Evolutionary conservation across 2,329 filamentous ascomycete genomes (phyloP), one percentile per base, ranked within the genome.

Genomic region (Biscogniauxia mediterranea): DNA sequence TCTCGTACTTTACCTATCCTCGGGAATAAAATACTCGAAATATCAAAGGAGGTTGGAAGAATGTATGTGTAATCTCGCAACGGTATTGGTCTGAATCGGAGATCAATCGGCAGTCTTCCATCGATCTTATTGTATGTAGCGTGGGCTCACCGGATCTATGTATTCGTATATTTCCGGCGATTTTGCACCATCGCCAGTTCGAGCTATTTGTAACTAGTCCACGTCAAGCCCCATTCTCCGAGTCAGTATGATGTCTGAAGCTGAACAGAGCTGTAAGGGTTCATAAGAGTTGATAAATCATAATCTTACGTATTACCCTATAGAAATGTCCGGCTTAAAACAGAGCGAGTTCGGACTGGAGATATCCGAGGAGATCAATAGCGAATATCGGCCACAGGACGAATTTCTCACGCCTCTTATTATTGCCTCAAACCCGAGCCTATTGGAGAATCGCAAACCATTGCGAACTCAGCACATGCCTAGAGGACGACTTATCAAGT

Each of bases 111-210:
- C 5, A 32, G 28, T 2, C 28, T 13, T 32, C 28, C 3, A 32
- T 23, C 23, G 23, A 23, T 23, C 23, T 23, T 23, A 23, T 23
- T 23, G 23, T 5, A 5, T 23, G 23, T 5, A 5, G 23, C 23
- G 11, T 32, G 3, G 11, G 28, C 28, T 32, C 11, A 8, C 17
- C 15, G 11, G 17, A 46, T 46, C 5, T 15, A 46, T n/a, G 11
- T 17, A 46, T 46, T 52, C 51, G 51, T 52, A 52, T 52, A 54
- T 54, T 54, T 54, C 52, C 52, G 52, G 21, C 52, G 52, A 54
- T 54, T 54, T 54, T 54, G 20, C 23, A 54, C 52, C 23, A 28
- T 54, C 52, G 52, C 6, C 17, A 17, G 15, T 11, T 46, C 38
- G 38, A 46, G 38, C 38, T 46, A 46, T 6, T 17, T 46, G 38